phyloP scores from a whole-genome alignment of 2,329 filamentous ascomycete species.

The Neurospora sp. region DNA sequence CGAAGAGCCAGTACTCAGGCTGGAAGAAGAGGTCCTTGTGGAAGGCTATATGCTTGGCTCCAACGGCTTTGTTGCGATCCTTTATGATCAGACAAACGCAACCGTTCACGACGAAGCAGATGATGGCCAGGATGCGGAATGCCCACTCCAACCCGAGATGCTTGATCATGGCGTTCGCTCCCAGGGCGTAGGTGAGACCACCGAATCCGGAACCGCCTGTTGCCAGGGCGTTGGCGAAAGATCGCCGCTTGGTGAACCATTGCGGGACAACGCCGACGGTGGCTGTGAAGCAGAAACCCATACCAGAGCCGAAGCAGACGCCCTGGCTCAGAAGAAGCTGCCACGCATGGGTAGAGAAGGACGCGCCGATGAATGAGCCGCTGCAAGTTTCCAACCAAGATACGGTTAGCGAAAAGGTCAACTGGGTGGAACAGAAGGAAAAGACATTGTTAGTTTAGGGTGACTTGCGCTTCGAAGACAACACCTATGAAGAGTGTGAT shows the following conservation, averaged over 20 bases:
- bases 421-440: background rate
- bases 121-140: slow-evolving; percentile 54
- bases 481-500: slow-evolving; percentile 55
- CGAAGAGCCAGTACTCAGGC: slow-evolving; percentile 52
- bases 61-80: slow-evolving; percentile 64
- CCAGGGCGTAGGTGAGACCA: slow-evolving; percentile 61
- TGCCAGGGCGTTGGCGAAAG: slow-evolving; percentile 58
- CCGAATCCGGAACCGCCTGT: slow-evolving; percentile 66
- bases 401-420: background rate
- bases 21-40: slow-evolving; percentile 52
- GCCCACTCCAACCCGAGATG: slow-evolving; percentile 56
- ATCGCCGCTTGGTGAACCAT: slow-evolving; percentile 62
- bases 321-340: slow-evolving; percentile 70
- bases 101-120: slow-evolving; percentile 55
- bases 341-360: slow-evolving; percentile 60
- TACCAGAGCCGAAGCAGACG: slow-evolving; percentile 65
- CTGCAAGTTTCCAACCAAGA: slow-evolving; percentile 14
- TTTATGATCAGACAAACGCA: slow-evolving; percentile 53
- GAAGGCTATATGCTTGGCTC: slow-evolving; percentile 57
- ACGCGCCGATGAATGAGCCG: slow-evolving; percentile 57
- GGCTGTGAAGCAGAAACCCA: slow-evolving; percentile 67
- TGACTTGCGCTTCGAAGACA: slow-evolving; percentile 45
- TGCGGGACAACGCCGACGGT: slow-evolving; percentile 60
- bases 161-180: slow-evolving; percentile 58
- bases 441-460: background rate